A percentile compares a stretch with the other conserved stretches of the same genome.
These are phyloP conservation scores for Cryptococcus floricola DNA, from an alignment of 1,284 basidiomycete species.

Conservation along the genomic window DNA sequence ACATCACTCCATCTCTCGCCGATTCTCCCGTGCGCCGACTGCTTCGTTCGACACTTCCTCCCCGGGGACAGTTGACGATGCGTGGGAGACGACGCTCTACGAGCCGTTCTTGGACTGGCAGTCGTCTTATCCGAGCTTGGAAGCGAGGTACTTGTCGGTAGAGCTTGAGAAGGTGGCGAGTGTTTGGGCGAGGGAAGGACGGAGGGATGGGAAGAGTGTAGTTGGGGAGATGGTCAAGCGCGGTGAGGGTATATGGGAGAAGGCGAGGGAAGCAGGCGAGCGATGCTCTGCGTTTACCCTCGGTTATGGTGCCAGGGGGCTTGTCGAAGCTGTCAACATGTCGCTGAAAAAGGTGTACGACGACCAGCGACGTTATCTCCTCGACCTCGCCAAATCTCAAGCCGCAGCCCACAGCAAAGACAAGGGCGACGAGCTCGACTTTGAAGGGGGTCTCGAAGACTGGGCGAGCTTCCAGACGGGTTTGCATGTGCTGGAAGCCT, in stretches of 20 bases:
- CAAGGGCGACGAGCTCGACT: constrained; percentile 33
- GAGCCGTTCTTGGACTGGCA: constrained; percentile 89
- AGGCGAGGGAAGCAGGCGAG: constrained; percentile 72
- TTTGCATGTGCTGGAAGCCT: constrained; percentile 74
- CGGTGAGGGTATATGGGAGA: constrained; percentile 64
- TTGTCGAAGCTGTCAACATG: constrained; percentile 68
- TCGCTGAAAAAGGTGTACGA: constrained; percentile 67
- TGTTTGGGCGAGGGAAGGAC: constrained; percentile 13
- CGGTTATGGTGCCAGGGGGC: constrained; percentile 71
- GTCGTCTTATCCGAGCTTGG: constrained; percentile 70
- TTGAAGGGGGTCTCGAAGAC: constrained; percentile 63
- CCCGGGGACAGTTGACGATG: constrained; percentile 4
- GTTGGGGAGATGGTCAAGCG: constrained; percentile 63
- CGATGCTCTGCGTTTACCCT: constrained; percentile 77
- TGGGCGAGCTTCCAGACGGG: constrained; percentile 78
- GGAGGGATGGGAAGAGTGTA: constrained; percentile 10
- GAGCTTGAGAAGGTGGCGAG: constrained; percentile 52
- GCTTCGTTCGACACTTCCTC: constrained; percentile 19
- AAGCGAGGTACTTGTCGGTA: constrained; percentile 63
- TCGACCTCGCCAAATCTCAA: constrained; percentile 10
- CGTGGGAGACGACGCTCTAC: constrained; percentile 83
- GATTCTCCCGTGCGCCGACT: constrained; percentile 31
- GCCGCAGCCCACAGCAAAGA: constrained; percentile 2
- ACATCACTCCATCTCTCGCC: constrained; percentile 22
- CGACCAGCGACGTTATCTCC: constrained; percentile 51